These are phyloP conservation scores for Fusarium gaditjirri DNA, from an alignment of 2,329 filamentous ascomycete genomes.

Conservation along the genomic window DNA sequence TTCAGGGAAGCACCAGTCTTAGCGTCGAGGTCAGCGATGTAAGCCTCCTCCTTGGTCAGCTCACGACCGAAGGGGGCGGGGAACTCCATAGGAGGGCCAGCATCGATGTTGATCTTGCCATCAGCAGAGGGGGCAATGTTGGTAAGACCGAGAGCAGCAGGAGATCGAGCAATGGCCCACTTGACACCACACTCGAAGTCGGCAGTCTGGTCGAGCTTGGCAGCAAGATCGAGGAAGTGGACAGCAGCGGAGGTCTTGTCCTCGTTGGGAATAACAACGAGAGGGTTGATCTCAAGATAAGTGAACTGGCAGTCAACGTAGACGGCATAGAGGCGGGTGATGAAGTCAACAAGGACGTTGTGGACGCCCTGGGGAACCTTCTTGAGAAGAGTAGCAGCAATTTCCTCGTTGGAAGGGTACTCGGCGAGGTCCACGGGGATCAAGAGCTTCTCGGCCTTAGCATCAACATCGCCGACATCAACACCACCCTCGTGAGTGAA, in stretches of 20 bases:
- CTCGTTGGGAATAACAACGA: constrained; percentile 96
- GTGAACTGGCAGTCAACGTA: constrained; percentile 99
- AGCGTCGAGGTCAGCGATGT: constrained; percentile 97
- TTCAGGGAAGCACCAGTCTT: constrained; percentile 99
- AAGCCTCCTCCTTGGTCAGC: constrained; percentile 98
- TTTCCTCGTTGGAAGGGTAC: constrained; percentile 96
- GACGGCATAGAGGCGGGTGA: constrained; percentile 96
- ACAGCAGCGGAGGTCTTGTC: constrained; percentile 92
- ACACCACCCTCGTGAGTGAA: constrained; percentile 99
- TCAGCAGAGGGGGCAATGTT: constrained; percentile 69
- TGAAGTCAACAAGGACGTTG: constrained; percentile 99
- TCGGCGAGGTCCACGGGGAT: constrained; percentile 94
- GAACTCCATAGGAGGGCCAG: constrained; percentile 98
- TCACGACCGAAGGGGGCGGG: constrained; percentile 98
- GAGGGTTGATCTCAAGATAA: constrained; percentile 99
- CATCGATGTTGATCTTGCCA: constrained; percentile 90
- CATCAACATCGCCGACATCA: constrained; percentile 98
- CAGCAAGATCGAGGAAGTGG: constrained; percentile 97
- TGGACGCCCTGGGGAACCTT: constrained; percentile 96
- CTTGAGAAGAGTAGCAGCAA: constrained; percentile 84
- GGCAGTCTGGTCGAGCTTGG: constrained; percentile 98
- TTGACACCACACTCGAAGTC: constrained; percentile 99
- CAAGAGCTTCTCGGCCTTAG: constrained; percentile 97
- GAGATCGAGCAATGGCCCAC: constrained; percentile 96
- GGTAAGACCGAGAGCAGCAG: constrained; percentile 86